Evolutionary conservation across 306 rosid species (phyloP).

Genomic region (Dryas octopetala): DNA sequence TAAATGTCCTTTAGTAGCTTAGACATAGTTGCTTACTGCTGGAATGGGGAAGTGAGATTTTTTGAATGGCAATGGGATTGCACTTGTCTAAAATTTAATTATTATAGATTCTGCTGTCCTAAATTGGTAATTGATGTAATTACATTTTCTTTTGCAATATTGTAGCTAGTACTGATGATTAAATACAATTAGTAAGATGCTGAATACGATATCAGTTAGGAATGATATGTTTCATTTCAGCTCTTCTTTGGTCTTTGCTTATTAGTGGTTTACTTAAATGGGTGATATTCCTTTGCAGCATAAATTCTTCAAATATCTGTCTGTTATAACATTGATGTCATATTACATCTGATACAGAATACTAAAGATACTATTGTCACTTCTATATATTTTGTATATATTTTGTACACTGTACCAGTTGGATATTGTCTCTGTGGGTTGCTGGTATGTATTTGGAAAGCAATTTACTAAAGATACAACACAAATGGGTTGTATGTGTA

Average conservation of each 20-base stretch:
- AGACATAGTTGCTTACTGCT: conserved; percentile 8
- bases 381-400: not conserved
- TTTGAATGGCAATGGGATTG: not conserved
- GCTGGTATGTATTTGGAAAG: too few relatives aligned
- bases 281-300: not conserved
- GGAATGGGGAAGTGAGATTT: conserved; percentile 22
- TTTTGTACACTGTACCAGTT: not conserved
- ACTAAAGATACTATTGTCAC: not conserved
- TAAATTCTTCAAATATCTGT: not conserved
- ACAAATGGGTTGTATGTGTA: too few relatives aligned
- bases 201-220: not conserved
- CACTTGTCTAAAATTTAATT: not conserved
- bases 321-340: not conserved
- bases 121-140: not conserved
- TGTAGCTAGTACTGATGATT: not conserved
- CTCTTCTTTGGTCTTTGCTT: not conserved
- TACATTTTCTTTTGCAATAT: not conserved
- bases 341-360: not conserved
- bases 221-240: not conserved
- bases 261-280: not conserved
- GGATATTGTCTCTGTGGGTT: too few relatives aligned
- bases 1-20: conserved; percentile 1
- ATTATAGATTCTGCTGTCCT: not conserved
- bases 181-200: not conserved
- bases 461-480: too few relatives aligned